Conservation (phyloP, 1,284 basidiomycete species). For the Ganoderma multipileum region DNA sequence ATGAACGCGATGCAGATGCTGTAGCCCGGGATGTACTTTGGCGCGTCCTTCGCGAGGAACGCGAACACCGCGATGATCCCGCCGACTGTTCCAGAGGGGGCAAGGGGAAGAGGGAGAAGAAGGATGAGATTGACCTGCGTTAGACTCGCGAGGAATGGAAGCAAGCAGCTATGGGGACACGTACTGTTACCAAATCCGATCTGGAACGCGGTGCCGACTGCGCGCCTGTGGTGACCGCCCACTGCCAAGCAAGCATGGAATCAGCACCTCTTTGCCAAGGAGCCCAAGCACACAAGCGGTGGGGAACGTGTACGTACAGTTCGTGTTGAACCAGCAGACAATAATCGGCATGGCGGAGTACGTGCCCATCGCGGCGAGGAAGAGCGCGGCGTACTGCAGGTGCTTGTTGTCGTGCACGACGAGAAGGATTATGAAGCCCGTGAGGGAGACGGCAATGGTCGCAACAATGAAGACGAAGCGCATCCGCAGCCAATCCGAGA, state of each 20-base stretch:
- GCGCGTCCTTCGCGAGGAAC: conserved; percentile 41
- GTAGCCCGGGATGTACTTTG: conserved; percentile 39
- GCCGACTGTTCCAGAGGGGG: conserved; percentile 30
- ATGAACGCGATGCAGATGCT: conserved; percentile 40
- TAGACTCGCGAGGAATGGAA: background rate
- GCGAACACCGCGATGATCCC: conserved; percentile 41
- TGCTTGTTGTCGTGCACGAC: conserved; percentile 38
- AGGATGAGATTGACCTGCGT: background rate
- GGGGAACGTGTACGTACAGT: conserved; percentile 29
- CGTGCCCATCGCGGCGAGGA: conserved; percentile 40
- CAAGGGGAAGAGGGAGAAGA: background rate
- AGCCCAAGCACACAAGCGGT: background rate
- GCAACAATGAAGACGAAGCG: conserved; percentile 40
- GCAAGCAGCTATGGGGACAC: conserved; percentile 14
- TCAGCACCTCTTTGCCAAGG: no score
- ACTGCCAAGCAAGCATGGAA: conserved; percentile 24
- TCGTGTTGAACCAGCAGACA: conserved; percentile 44
- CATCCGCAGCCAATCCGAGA: conserved; percentile 36
- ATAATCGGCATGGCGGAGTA: conserved; percentile 42
- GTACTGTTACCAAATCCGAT: conserved; percentile 40
- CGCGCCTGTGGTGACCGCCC: conserved; percentile 38
- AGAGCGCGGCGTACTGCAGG: conserved; percentile 42
- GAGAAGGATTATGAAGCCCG: conserved; percentile 40
- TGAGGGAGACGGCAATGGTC: conserved; percentile 33
- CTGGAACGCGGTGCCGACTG: conserved; percentile 40